Evolutionary conservation across 306 rosid genomes (phyloP).

Genomic region (Pueraria montana): DNA sequence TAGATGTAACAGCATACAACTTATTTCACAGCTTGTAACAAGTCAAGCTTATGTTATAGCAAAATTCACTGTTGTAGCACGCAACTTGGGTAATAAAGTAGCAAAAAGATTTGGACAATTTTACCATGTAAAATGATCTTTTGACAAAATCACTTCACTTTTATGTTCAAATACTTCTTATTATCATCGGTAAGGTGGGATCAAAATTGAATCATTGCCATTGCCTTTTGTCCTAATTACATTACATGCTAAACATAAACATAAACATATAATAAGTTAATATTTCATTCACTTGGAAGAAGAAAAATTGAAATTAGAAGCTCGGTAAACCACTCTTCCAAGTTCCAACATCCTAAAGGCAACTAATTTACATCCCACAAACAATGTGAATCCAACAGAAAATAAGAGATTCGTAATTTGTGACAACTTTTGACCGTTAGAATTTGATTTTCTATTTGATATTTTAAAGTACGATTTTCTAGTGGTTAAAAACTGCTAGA

Average conservation of each 20-base stretch:
- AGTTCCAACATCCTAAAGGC: conserved; percentile 37
- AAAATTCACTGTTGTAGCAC: neutral
- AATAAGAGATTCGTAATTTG: too few species aligned
- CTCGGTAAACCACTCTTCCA: conserved; percentile 27
- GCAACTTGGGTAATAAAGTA: neutral
- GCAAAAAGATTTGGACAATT: too few species aligned
- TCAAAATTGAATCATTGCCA: conserved; percentile 27
- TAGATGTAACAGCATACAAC: neutral
- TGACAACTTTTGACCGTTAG: too few species aligned
- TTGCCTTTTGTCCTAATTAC: conserved; percentile 14
- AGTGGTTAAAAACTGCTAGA: too few species aligned
- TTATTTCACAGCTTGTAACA: neutral
- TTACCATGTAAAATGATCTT: neutral
- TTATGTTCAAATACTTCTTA: neutral
- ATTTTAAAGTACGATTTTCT: too few species aligned
- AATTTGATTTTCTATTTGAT: too few species aligned
- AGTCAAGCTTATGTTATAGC: conserved; percentile 11
- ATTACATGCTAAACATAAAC: conserved; percentile 8
- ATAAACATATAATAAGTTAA: neutral
- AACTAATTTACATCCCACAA: conserved; percentile 50
- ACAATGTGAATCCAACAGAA: too few species aligned
- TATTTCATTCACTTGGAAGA: conserved; percentile 4
- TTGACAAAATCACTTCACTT: neutral
- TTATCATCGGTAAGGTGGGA: conserved; percentile 18
- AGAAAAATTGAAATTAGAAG: conserved; percentile 32